Percentiles rank a stretch among this genome's conserved stretches.
Conservation (phyloP, 148 eudicot species). For the Camellia lanceoleosa region DNA sequence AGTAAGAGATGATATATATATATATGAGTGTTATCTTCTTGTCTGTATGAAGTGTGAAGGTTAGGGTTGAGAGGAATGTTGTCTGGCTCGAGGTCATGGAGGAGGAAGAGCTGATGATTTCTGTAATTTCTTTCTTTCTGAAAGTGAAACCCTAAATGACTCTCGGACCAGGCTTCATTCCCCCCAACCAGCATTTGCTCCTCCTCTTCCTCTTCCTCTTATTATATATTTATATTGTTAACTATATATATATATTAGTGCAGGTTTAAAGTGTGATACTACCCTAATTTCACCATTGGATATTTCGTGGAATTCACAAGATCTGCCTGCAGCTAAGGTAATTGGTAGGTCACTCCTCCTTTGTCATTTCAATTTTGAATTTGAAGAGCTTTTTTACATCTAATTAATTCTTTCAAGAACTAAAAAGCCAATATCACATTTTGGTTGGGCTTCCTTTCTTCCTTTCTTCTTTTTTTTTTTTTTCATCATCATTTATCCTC, state of each 20-base stretch:
- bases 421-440: no score
- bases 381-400: no score
- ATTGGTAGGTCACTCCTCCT: no score
- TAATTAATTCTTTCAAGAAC: no score
- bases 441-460: no score
- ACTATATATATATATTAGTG: not conserved
- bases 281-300: not conserved
- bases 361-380: no score
- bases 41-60: not conserved
- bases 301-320: no score
- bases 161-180: slow-evolving; percentile 66
- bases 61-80: slow-evolving; percentile 30
- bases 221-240: not conserved
- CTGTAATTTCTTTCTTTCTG: not conserved
- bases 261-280: not conserved
- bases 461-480: no score
- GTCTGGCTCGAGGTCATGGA: slow-evolving; percentile 37
- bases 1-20: no score
- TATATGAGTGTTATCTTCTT: not conserved
- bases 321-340: no score
- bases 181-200: slow-evolving; percentile 29
- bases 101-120: not conserved
- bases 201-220: not conserved
- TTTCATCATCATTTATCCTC: not conserved
- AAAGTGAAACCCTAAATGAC: slow-evolving; percentile 15